These are phyloP conservation scores for Colletotrichum sansevieriae DNA, from an alignment of 2,329 filamentous ascomycete species.

Conservation along the genomic window DNA sequence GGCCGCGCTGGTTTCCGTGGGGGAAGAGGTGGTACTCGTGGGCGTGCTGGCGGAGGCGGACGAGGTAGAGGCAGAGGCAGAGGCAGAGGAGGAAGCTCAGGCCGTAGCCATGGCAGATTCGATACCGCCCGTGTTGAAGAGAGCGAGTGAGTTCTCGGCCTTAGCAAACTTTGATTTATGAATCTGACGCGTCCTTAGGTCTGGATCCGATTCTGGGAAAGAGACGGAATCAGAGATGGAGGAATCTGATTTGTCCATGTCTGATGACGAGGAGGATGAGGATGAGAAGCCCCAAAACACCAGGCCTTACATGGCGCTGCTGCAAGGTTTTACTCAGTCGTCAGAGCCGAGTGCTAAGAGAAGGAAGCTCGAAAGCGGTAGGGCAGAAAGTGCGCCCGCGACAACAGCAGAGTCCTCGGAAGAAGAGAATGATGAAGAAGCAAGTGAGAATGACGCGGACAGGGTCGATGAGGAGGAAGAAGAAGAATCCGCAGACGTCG, in stretches of 20 bases:
- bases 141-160: slow-evolving; percentile 51
- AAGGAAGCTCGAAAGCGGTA: slow-evolving; percentile 64
- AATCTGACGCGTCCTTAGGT: slow-evolving; percentile 8
- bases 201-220: slow-evolving; percentile 47
- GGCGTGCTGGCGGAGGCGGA: slow-evolving; percentile 52
- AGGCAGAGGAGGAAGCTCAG: slow-evolving; percentile 55
- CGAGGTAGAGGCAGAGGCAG: slow-evolving; percentile 46
- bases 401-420: slow-evolving; percentile 40
- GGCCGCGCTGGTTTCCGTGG: slow-evolving; percentile 47
- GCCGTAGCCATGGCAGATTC: slow-evolving; percentile 43
- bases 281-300: slow-evolving; percentile 52
- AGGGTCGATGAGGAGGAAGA: slow-evolving; percentile 41
- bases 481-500: slow-evolving; percentile 42
- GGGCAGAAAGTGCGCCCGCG: slow-evolving; percentile 42
- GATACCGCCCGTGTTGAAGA: slow-evolving; percentile 59
- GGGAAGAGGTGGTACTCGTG: slow-evolving; percentile 40
- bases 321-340: slow-evolving; percentile 68
- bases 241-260: slow-evolving; percentile 53
- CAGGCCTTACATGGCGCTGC: slow-evolving; percentile 68
- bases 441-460: slow-evolving; percentile 48
- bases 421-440: slow-evolving; percentile 42
- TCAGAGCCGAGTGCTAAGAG: slow-evolving; percentile 65
- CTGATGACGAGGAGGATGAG: slow-evolving; percentile 61
- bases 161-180: no score
- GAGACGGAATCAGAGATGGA: slow-evolving; percentile 52